phyloP scores from a whole-genome alignment of 805 yeast genomes.

The Saturnispora diversa region DNA sequence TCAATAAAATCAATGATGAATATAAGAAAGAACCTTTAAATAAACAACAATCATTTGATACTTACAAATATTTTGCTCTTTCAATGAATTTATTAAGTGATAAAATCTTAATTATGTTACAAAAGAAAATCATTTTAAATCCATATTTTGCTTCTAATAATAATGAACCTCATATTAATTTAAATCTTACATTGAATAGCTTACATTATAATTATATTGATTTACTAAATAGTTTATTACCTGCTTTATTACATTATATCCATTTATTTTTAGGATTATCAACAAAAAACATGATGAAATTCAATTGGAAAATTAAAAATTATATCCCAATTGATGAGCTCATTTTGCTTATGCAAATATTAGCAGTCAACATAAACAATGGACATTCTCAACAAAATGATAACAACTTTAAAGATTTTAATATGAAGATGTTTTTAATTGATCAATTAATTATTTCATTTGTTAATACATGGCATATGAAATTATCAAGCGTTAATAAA shows the following conservation, averaged over 20 bases:
- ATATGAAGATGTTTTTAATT: conserved; percentile 26
- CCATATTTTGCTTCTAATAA: conserved; percentile 15
- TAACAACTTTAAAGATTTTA: conserved; percentile 18
- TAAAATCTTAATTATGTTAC: conserved; percentile 39
- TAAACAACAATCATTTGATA: conserved; percentile 30
- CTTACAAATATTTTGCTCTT: conserved; percentile 8
- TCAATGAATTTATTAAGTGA: conserved; percentile 44
- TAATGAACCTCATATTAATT: conserved; percentile 10
- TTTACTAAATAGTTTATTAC: conserved; percentile 44
- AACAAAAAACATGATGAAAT: conserved; percentile 30
- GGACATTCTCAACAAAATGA: conserved; percentile 20
- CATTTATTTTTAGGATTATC: conserved; percentile 47
- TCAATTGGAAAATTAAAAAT: conserved; percentile 54
- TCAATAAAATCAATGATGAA: conserved; percentile 31
- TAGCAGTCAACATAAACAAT: conserved; percentile 44
- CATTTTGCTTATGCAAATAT: conserved; percentile 42
- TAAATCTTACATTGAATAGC: conserved; percentile 15
- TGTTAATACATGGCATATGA: conserved; percentile 21
- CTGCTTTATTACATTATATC: conserved; percentile 48
- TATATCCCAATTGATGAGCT: conserved; percentile 56
- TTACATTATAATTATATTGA: conserved; percentile 40
- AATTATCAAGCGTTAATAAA: conserved; percentile 21
- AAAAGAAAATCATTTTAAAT: conserved; percentile 30
- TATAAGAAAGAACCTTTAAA: conserved; percentile 8
- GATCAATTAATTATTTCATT: conserved; percentile 19